Base-by-base conservation (phyloP, 768 basidiomycete genomes). In the Lanmaoa pseudosensibilis region DNA sequence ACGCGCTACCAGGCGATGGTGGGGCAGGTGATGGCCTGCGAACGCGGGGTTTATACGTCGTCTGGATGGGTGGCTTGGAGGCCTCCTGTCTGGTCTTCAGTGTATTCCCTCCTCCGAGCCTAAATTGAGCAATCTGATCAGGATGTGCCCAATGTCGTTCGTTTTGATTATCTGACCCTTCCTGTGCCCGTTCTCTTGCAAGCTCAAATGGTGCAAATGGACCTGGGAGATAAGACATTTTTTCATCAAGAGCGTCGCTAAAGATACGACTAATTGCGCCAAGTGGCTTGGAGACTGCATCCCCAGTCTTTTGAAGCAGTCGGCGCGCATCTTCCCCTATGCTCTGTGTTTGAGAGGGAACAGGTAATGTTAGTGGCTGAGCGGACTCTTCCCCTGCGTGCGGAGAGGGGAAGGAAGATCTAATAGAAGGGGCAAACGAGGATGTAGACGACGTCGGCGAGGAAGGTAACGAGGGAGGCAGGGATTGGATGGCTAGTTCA, bases 341-440 rank as follows among this genome's bases (percentile, higher is more conserved):
- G 25, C 65, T 63, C 51, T 64, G 64, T 12, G 60, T 30, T 51
- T 65, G 68, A 18, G 77, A 69, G 6, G 77, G 75, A n/a, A 70
- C 74, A 1, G 88, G 80, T 10, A 92, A 74, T 0, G 90, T 74
- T 11, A 96, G 81, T 0, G 86, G 88, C 61, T 87, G 81, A 1
- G 94, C 94, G 5, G 94, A 90, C 69, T 96, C 94, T 75, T 96
- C 94, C 33, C 94, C 94, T 11, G 83, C 83, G 55, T 87, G 86
- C 0, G 84, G 75, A 50, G 78, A 77, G 16, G 62, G 63, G 21
- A 70, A 59, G 40, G 69, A 56, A 54, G 69, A 61, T 73, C 78
- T 51, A 72, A 75, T 47, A 8, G 46, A 59, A 39, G 67, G 72
- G 11, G 76, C 70, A 52, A 77, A 77, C 16, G 79, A 77, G 67